A percentile compares a stretch with the other conserved stretches of the same genome.
Conservation (phyloP, 768 basidiomycete species). For the Cubamyces sp. region DNA sequence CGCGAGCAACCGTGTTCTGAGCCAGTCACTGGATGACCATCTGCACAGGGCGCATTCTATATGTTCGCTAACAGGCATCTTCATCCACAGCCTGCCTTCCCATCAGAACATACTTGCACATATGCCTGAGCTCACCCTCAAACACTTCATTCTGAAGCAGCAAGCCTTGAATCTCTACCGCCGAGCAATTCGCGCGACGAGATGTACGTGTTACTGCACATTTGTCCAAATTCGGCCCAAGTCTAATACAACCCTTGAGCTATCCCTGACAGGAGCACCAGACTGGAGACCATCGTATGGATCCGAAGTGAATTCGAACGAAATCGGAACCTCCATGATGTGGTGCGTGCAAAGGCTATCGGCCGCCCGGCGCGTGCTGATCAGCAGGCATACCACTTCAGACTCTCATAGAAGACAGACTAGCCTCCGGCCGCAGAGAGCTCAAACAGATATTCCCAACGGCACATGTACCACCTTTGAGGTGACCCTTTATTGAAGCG, state of each 20-base stretch:
- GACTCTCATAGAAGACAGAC: conserved; percentile 62
- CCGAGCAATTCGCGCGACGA: conserved; percentile 66
- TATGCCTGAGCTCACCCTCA: conserved; percentile 49
- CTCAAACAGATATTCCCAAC: conserved; percentile 59
- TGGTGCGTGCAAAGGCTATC: conserved; percentile 43
- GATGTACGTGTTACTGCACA: conserved; percentile 46
- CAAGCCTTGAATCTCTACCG: conserved; percentile 67
- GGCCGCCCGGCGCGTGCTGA: conserved; percentile 7
- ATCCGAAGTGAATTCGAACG: conserved; percentile 74
- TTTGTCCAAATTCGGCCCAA: neutral
- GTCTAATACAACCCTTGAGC: conserved; percentile 42
- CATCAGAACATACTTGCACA: neutral
- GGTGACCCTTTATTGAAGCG: neutral
- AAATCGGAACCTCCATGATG: conserved; percentile 58
- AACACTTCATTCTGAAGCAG: conserved; percentile 75
- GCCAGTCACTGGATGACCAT: too few relatives aligned
- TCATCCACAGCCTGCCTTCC: too few relatives aligned
- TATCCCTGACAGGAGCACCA: conserved; percentile 62
- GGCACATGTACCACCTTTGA: conserved; percentile 8
- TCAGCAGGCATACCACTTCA: conserved; percentile 35
- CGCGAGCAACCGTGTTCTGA: neutral
- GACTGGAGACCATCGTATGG: conserved; percentile 72
- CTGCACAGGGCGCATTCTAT: too few relatives aligned
- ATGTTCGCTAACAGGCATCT: too few relatives aligned
- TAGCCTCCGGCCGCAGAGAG: conserved; percentile 61